Percentiles rank a stretch among this genome's conserved stretches.
Evolutionary conservation across 2,329 filamentous ascomycete genomes (phyloP).

Genomic region (Curvularia verruculosa): DNA sequence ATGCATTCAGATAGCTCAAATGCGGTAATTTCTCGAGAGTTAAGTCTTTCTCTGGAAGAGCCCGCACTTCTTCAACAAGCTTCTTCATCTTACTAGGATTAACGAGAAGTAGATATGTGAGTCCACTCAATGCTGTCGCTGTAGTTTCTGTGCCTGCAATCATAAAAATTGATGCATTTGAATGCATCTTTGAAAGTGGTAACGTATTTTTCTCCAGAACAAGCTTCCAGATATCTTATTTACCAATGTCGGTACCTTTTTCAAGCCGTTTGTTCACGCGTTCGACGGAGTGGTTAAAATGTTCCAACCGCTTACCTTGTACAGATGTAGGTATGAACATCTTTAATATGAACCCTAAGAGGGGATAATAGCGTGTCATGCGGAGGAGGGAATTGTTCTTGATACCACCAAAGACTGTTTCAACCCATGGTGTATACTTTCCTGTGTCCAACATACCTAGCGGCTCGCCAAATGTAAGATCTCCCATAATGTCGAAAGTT

Average conservation of each 20-base stretch:
- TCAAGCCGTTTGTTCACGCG: neutral
- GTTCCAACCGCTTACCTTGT: conserved; percentile 17
- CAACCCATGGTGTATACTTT: conserved; percentile 40
- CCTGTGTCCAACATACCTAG: conserved; percentile 24
- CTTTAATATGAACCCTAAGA: neutral
- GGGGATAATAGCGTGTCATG: neutral
- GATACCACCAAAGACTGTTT: conserved; percentile 22
- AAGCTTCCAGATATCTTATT: conserved; percentile 48
- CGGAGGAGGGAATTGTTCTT: conserved; percentile 5
- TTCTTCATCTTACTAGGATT: conserved; percentile 23
- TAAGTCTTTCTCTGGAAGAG: conserved; percentile 10
- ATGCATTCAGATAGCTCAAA: conserved; percentile 51
- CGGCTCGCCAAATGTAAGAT: conserved; percentile 40
- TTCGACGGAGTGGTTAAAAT: conserved; percentile 9
- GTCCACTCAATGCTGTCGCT: conserved; percentile 30
- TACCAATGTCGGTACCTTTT: conserved; percentile 10
- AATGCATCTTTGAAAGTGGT: conserved; percentile 37
- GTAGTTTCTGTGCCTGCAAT: conserved; percentile 38
- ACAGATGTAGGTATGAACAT: conserved; percentile 8
- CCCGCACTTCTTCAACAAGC: conserved; percentile 30
- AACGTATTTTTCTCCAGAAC: conserved; percentile 34
- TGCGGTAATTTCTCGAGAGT: conserved; percentile 27
- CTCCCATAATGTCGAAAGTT: conserved; percentile 25
- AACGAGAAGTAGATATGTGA: conserved; percentile 36
- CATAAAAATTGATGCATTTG: conserved; percentile 33